Evolutionary conservation across 495 filamentous ascomycete species (phyloP), one percentile per base, ranked within the genome.

Genomic region (Annulohypoxylon nitens): DNA sequence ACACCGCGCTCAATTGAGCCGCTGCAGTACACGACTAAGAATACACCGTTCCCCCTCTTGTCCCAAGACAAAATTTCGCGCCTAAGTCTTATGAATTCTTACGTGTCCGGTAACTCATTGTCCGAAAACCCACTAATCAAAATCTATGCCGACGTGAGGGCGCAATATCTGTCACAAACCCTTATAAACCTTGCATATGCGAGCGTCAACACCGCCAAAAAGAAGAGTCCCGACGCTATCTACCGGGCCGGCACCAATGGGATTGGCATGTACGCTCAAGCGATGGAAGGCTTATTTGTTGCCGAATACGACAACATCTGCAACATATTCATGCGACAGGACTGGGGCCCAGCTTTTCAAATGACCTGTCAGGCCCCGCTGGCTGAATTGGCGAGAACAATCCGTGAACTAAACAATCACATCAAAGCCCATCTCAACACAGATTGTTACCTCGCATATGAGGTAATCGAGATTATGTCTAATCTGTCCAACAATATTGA

Each of bases 361-460:
- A 87, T 90, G 43, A 96, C 95, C 4, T 94, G 91, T 75, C 88
- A 91, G 64, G 82, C 86, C 20, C 86, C 94, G 30, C 87, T 98
- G 74, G 86, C 87, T 0, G 93, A 97, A 69, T 91, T 98, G 76
- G 88, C 92, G 26, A 90, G 93, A 74, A 98, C 97, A 0, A 81
- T 99, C 30, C 88, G 90, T 11, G 96, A 98, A 72, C 85, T 99
- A 25, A 97, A 98, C 79, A 86, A 88, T 39, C 94, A 97, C 78
- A 94, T 98, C 78, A 92, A 92, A 77, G 79, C 87, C 34, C 94
- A 97, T 76, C 84, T 98, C 45, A 90, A 88, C 74, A 98, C 94
- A 0, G 96, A 99, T 81, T 97, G 97, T 82, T 99, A 92, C 78
- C 87, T 99, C 25, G 94, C 94, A 3, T 99, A 97, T 78, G 96